Conservation (phyloP, 768 basidiomycete genomes). For the Hericium alpestre region DNA sequence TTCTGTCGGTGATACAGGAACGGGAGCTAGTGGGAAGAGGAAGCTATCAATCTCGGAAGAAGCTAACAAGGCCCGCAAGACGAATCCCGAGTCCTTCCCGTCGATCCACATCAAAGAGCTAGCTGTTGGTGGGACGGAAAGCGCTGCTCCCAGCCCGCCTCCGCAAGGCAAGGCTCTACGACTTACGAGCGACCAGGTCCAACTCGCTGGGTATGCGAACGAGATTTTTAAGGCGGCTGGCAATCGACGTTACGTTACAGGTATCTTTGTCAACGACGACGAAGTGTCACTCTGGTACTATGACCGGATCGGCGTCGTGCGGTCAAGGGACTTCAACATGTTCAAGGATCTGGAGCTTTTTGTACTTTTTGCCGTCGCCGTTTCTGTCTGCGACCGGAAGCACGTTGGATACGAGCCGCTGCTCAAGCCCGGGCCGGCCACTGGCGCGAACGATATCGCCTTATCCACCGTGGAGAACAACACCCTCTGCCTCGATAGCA, state of each 20-base stretch:
- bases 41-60: no score
- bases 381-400: neutral
- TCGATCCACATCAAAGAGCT: no score
- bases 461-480: no score
- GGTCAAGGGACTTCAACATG: no score
- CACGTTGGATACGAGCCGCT: neutral
- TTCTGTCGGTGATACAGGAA: no score
- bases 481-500: no score
- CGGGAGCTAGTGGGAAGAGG: no score
- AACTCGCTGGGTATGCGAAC: neutral
- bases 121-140: no score
- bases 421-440: neutral
- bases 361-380: neutral
- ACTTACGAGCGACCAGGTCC: neutral
- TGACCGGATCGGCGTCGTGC: no score
- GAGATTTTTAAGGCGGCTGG: neutral
- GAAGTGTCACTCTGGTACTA: neutral
- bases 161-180: neutral
- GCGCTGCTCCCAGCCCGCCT: no score
- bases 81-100: no score
- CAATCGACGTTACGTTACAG: neutral
- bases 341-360: neutral
- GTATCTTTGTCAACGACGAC: neutral
- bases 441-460: neutral
- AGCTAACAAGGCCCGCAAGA: no score